phyloP scores from a whole-genome alignment of 2,329 filamentous ascomycete species.

The Pestalotiopsis fici region DNA sequence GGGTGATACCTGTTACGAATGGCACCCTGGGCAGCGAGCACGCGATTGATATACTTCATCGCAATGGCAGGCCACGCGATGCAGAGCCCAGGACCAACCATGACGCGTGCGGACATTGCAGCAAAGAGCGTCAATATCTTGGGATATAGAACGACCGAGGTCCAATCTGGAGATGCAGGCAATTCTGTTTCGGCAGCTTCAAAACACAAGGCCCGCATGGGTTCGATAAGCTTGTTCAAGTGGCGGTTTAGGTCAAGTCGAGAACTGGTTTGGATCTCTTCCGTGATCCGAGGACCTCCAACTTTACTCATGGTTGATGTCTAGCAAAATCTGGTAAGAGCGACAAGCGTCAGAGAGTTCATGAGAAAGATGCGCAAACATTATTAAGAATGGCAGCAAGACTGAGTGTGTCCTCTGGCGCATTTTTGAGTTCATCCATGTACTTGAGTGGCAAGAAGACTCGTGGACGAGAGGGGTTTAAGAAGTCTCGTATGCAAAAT shows the following conservation, averaged over 20 bases:
- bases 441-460: slow-evolving; percentile 8
- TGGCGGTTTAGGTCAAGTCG: slow-evolving; percentile 7
- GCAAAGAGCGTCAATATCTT: slow-evolving; percentile 10
- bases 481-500: neutral
- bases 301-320: slow-evolving; percentile 4
- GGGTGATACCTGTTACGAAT: slow-evolving; percentile 17
- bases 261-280: slow-evolving; percentile 5
- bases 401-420: neutral
- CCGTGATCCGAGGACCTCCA: slow-evolving; percentile 5
- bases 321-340: neutral
- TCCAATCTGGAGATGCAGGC: slow-evolving; percentile 10
- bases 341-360: neutral
- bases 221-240: neutral
- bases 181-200: neutral
- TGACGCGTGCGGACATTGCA: slow-evolving; percentile 10
- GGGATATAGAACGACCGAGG: neutral
- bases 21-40: slow-evolving; percentile 15
- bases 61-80: slow-evolving; percentile 11
- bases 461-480: neutral
- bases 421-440: slow-evolving; percentile 1
- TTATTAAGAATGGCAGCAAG: slow-evolving; percentile 4
- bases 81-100: slow-evolving; percentile 14
- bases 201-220: slow-evolving; percentile 1
- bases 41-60: slow-evolving; percentile 16
- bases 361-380: neutral